Conservation (phyloP, 2,329 filamentous ascomycete genomes). For the Colletotrichum higginsianum region DNA sequence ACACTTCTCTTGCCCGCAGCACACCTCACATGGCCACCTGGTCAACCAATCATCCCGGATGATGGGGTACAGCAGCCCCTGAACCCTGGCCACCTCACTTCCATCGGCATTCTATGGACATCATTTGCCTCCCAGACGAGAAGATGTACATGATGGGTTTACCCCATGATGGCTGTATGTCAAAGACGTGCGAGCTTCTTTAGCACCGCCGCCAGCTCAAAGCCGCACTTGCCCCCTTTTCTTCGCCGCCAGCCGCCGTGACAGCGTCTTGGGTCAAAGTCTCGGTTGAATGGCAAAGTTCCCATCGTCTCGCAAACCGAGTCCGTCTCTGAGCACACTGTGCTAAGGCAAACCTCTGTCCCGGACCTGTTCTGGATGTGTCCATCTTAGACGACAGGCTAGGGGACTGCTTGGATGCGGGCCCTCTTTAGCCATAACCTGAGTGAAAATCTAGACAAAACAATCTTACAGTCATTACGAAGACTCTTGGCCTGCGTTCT, state of each 20-base stretch:
- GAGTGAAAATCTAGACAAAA: neutral
- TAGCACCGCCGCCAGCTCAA: neutral
- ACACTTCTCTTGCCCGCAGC: constrained; percentile 17
- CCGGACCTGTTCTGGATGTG: neutral
- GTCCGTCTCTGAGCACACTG: neutral
- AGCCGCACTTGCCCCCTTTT: constrained; percentile 1
- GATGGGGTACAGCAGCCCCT: constrained; percentile 12
- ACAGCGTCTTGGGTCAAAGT: neutral
- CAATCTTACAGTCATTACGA: neutral
- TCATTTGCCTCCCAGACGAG: constrained; percentile 1
- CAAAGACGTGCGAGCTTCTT: constrained; percentile 3
- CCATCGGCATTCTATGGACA: constrained; percentile 7
- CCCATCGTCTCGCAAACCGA: neutral
- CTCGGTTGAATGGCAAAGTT: neutral
- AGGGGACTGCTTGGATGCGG: neutral
- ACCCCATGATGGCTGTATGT: neutral
- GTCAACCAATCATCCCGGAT: constrained; percentile 12
- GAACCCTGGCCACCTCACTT: constrained; percentile 6
- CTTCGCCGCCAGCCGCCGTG: neutral
- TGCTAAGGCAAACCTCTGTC: neutral
- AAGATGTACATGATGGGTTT: neutral
- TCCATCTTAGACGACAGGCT: neutral
- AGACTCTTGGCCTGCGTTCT: constrained; percentile 9
- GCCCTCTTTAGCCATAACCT: neutral
- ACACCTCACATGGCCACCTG: constrained; percentile 11